Conservation (phyloP, 805 yeast genomes). For the Metschnikowia shivogae region DNA sequence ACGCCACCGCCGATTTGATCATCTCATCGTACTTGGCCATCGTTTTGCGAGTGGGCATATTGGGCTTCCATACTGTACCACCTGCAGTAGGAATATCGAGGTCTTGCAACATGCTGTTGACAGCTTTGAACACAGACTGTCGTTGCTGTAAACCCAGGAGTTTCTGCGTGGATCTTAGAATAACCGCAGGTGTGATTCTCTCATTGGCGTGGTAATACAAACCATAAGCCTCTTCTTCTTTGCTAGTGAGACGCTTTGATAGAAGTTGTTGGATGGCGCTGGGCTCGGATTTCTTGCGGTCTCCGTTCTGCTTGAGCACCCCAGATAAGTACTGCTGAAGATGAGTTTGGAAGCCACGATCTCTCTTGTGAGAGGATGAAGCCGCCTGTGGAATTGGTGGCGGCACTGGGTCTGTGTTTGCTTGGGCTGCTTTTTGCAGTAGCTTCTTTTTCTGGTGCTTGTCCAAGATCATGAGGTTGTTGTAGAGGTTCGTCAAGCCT, state of each 20-base stretch:
- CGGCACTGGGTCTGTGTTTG: constrained; percentile 44
- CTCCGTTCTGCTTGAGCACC: constrained; percentile 29
- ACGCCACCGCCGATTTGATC: constrained; percentile 60
- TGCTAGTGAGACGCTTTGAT: constrained; percentile 56
- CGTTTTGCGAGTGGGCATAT: constrained; percentile 80
- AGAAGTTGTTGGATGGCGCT: constrained; percentile 42
- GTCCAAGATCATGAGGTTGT: constrained; percentile 67
- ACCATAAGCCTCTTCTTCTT: constrained; percentile 85
- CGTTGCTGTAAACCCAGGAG: constrained; percentile 48
- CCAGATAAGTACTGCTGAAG: constrained; percentile 41
- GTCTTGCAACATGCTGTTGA: constrained; percentile 66
- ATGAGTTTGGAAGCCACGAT: constrained; percentile 42
- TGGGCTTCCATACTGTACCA: constrained; percentile 59
- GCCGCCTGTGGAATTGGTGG: constrained; percentile 52
- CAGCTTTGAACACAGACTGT: constrained; percentile 73
- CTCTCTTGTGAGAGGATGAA: constrained; percentile 45
- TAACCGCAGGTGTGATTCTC: constrained; percentile 74
- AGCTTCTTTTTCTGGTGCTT: constrained; percentile 55
- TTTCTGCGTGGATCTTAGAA: constrained; percentile 62
- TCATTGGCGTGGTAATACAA: constrained; percentile 69
- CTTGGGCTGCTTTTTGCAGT: constrained; percentile 33
- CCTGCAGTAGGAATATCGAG: constrained; percentile 64
- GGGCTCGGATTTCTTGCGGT: constrained; percentile 29
- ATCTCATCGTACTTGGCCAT: constrained; percentile 74
- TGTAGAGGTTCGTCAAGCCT: constrained; percentile 83